Conservation (phyloP, 2,329 filamentous ascomycete species). For the Hymenoscyphus repandus region DNA sequence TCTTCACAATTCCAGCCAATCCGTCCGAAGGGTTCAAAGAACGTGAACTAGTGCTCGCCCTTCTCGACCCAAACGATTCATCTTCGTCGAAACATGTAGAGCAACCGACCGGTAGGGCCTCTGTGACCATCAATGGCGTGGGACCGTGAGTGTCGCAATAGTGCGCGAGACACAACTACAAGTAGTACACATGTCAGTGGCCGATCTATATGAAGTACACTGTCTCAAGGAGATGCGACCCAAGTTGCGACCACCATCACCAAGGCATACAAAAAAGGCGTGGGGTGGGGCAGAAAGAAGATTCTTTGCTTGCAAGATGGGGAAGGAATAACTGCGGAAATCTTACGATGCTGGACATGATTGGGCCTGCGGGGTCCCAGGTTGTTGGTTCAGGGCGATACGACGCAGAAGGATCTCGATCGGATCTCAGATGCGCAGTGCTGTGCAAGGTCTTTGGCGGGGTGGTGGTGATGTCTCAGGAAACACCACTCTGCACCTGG, state of each 20-base stretch:
- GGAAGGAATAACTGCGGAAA: not conserved
- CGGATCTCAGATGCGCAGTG: not conserved
- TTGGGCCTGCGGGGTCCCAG: constrained; percentile 11
- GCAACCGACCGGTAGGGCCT: constrained; percentile 58
- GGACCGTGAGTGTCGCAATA: constrained; percentile 68
- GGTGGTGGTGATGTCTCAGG: too few relatives aligned
- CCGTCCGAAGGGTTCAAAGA: constrained; percentile 22
- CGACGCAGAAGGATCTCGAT: not conserved
- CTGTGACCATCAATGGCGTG: constrained; percentile 65
- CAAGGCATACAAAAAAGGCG: constrained; percentile 11
- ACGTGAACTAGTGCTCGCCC: constrained; percentile 25
- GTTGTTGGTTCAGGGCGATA: constrained; percentile 5
- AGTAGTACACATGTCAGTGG: constrained; percentile 16
- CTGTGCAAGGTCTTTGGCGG: too few relatives aligned
- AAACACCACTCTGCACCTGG: too few relatives aligned
- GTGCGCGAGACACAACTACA: constrained; percentile 62
- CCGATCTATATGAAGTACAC: not conserved
- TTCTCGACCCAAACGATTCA: constrained; percentile 15
- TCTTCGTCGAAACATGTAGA: constrained; percentile 51
- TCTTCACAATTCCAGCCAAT: constrained; percentile 11
- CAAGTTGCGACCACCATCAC: constrained; percentile 9
- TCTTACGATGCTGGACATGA: constrained; percentile 33
- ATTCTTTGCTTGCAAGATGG: not conserved
- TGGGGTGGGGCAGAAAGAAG: not conserved
- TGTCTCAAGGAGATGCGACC: not conserved